Conservation (phyloP, 108 stramenopile species). For the Cyclostephanos invisitatus region DNA sequence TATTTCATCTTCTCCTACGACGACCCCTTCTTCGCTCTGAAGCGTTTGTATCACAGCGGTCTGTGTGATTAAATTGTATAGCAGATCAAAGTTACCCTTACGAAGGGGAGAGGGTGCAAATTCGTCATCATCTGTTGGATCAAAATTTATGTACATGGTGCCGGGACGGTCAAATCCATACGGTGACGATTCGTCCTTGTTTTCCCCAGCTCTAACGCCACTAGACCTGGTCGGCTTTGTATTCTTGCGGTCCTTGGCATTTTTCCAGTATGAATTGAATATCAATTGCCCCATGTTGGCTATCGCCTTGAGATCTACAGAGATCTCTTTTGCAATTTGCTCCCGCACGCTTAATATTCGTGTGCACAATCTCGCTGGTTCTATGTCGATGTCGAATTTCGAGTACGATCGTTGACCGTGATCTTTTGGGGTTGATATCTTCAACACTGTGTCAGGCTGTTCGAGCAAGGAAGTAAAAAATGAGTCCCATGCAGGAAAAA, state of each 20-base stretch:
- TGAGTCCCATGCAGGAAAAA: slow-evolving; percentile 77
- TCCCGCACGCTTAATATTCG: slow-evolving; percentile 70
- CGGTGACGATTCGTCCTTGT: slow-evolving; percentile 29
- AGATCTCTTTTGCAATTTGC: slow-evolving; percentile 71
- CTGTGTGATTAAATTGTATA: slow-evolving; percentile 63
- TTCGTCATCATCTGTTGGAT: slow-evolving; percentile 29
- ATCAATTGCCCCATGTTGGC: slow-evolving; percentile 55
- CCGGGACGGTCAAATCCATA: slow-evolving; percentile 39
- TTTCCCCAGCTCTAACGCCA: slow-evolving; percentile 14
- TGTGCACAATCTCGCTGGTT: slow-evolving; percentile 60
- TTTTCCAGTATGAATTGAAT: slow-evolving; percentile 43
- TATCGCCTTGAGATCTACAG: slow-evolving; percentile 58
- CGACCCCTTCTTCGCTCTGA: slow-evolving; percentile 39
- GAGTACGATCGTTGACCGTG: slow-evolving; percentile 38
- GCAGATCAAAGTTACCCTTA: slow-evolving; percentile 78
- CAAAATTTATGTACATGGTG: slow-evolving; percentile 41
- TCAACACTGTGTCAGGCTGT: slow-evolving; percentile 47
- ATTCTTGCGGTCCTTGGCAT: slow-evolving; percentile 26
- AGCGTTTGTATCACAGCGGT: slow-evolving; percentile 64
- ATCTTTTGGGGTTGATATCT: slow-evolving; percentile 45
- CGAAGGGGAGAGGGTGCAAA: slow-evolving; percentile 64
- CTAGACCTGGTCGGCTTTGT: slow-evolving; percentile 13
- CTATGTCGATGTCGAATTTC: slow-evolving; percentile 67
- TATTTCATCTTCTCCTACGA: slow-evolving; percentile 19
- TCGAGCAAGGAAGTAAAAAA: slow-evolving; percentile 65